Evolutionary conservation across 1,284 basidiomycete species (phyloP), one percentile per base, ranked within the genome.

Genomic region (Meripilus lineatus): DNA sequence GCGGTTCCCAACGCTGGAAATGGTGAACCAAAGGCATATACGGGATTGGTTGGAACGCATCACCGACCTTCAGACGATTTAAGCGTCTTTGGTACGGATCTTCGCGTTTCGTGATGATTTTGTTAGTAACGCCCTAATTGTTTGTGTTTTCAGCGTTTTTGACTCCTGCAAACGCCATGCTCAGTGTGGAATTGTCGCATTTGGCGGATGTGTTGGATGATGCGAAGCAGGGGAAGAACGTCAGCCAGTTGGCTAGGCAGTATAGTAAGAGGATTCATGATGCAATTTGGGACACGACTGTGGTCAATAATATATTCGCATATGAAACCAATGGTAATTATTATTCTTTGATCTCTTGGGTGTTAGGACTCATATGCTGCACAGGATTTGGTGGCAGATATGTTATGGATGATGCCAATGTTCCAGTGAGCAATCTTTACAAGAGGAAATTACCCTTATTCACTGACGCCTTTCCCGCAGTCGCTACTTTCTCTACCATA

Each of bases 331-430:
- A 89, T 55, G 86, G 79, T 80, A 10, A 44, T 57, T n/a, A n/a
- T 30, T 10, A 30, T 10, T n/a, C 8, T 30, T 30, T 30, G 28
- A 30, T 30, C 47, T 48, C 45, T 36, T 48, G 22, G 23, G 28
- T 35, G 44, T n/a, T n/a, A 30, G n/a, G n/a, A 30, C 28, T 30
- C 28, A n/a, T 30, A 30, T 10, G 8, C 28, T 30, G 8, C 21
- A 11, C 46, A 78, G 77, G 81, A 3, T 72, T 82, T 44, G 83
- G 84, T 28, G 75, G 77, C 10, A 65, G 76, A 47, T 87, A 86
- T 62, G 73, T 86, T 18, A 89, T 87, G 83, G 86, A 88, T 50
- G 86, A 88, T 50, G 85, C 84, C 1, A 89, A 89, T 51, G 85
- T 89, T 42, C 86, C 86, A 15, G 84, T 85, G 58, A 53, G 79